A percentile compares a stretch with the other conserved stretches of the same genome.
phyloP scores from a whole-genome alignment of 805 yeast species.

The Teunomyces cretensis region DNA sequence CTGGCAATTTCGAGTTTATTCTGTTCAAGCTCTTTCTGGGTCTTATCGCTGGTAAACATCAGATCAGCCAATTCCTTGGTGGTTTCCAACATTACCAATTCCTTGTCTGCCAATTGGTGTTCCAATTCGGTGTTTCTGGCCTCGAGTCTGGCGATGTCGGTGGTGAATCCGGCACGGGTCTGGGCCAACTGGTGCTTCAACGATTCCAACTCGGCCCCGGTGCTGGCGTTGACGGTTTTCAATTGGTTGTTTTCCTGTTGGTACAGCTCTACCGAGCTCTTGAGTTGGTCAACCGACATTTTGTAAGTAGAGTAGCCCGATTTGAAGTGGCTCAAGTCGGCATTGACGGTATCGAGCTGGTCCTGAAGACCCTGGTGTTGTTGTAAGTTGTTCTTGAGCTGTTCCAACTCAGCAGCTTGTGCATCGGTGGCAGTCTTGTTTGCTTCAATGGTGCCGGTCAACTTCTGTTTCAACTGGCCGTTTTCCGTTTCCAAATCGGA shows the following conservation, averaged over 20 bases:
- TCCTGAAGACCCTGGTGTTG: conserved; percentile 1
- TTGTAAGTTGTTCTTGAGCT: conserved; percentile 7
- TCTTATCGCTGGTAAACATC: neutral
- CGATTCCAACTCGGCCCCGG: conserved; percentile 9
- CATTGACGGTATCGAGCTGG: conserved; percentile 8
- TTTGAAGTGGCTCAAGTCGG: conserved; percentile 11
- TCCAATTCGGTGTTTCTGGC: conserved; percentile 4
- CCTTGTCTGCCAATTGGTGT: conserved; percentile 9
- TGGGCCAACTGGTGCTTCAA: conserved; percentile 4
- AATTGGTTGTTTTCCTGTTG: conserved; percentile 10
- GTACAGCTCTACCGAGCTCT: conserved; percentile 1
- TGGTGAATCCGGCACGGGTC: conserved; percentile 6
- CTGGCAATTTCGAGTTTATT: neutral
- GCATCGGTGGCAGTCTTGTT: conserved; percentile 2
- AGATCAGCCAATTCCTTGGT: conserved; percentile 7
- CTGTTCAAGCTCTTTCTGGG: neutral
- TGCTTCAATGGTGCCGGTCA: neutral
- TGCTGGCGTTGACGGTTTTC: neutral
- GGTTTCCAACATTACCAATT: conserved; percentile 8
- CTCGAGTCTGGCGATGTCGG: conserved; percentile 7
- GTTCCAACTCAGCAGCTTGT: neutral
- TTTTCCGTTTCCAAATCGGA: conserved; percentile 12
- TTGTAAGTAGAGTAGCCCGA: conserved; percentile 8
- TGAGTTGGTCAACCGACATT: conserved; percentile 4
- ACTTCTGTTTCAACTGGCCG: conserved; percentile 12